These are phyloP conservation scores for Adansonia madagascariensis DNA, from an alignment of 441 rosid species.

Conservation along the genomic window DNA sequence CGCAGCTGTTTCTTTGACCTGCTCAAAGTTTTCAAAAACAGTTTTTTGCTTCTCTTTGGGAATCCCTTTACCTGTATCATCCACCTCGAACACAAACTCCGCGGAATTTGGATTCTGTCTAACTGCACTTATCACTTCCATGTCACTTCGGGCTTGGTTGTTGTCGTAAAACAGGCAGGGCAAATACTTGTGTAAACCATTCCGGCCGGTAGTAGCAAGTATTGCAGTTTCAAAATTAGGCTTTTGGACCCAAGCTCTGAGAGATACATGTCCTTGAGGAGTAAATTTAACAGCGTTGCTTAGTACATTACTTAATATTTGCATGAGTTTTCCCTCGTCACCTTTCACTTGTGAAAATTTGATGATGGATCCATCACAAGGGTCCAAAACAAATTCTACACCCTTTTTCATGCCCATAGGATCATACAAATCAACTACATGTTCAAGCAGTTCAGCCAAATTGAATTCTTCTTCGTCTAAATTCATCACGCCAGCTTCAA, in stretches of 20 bases:
- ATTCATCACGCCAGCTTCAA: constrained; percentile 81
- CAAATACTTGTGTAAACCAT: constrained; percentile 27
- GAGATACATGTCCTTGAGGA: constrained; percentile 53
- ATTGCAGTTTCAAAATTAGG: constrained; percentile 35
- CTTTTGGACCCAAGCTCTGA: constrained; percentile 63
- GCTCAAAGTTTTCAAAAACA: constrained; percentile 81
- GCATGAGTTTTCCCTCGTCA: constrained; percentile 62
- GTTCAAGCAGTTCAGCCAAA: constrained; percentile 59
- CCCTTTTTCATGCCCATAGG: constrained; percentile 62
- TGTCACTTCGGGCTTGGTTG: constrained; percentile 23
- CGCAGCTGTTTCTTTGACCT: constrained; percentile 63
- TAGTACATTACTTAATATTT: constrained; percentile 59
- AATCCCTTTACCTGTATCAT: constrained; percentile 86
- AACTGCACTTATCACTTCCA: constrained; percentile 22
- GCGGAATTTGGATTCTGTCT: constrained; percentile 33
- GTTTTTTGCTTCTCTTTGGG: constrained; percentile 62
- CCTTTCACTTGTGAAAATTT: constrained; percentile 56
- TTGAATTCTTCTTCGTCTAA: constrained; percentile 71
- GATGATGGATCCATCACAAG: constrained; percentile 56
- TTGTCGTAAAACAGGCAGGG: constrained; percentile 33
- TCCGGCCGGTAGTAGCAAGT: constrained; percentile 31
- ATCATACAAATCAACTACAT: constrained; percentile 57
- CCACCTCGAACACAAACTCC: constrained; percentile 72
- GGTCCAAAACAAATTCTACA: constrained; percentile 68
- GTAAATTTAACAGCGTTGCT: constrained; percentile 88